Evolutionary conservation across 805 yeast genomes (phyloP), one percentile per base, ranked within the genome.

Genomic region (Monosporozyma unispora): DNA sequence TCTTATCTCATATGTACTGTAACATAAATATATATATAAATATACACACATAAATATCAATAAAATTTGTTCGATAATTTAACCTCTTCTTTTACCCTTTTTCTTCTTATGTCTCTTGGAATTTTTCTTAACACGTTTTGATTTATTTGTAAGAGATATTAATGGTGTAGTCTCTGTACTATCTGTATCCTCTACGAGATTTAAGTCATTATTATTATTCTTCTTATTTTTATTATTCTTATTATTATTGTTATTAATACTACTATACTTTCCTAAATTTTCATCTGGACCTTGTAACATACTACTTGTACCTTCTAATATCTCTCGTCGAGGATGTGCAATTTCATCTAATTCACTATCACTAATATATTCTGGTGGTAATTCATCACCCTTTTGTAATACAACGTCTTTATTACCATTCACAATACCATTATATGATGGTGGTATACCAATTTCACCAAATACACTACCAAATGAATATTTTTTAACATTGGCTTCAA

Each of bases 401-500:
- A 84, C 68, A 22, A 76, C 71, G 56, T 84, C 88, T 16, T 63
- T 63, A 27, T 64, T 64, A 45, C 58, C 59, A 47, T 69, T 69
- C 46, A 68, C 69, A 49, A 65, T 66, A 2, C 76, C 77, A 44
- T 63, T 64, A 54, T 71, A 72, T 2, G 74, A 65, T 5, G 76
- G 76, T 4, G 76, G 76, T 12, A 71, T 62, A 6, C 76, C 76
- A 52, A 72, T 71, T 2, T 69, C 71, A 4, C 76, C 76, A 52
- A 53, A 63, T 3, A 66, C 62, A 28, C 67, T 57, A 23, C 64
- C 95, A 66, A 81, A 84, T 14, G 89, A 89, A 86, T 91, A 86
- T 61, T 83, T 85, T 59, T 86, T 85, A 22, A 86, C 90, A 66
- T 86, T 86, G 0, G 82, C 95, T 62, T 86, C 93, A 45, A 86